A percentile compares a stretch with the other conserved stretches of the same genome.
These are phyloP conservation scores for Chrysochromulina parva DNA, from an alignment of 78 protist genomes.

Conservation along the genomic window DNA sequence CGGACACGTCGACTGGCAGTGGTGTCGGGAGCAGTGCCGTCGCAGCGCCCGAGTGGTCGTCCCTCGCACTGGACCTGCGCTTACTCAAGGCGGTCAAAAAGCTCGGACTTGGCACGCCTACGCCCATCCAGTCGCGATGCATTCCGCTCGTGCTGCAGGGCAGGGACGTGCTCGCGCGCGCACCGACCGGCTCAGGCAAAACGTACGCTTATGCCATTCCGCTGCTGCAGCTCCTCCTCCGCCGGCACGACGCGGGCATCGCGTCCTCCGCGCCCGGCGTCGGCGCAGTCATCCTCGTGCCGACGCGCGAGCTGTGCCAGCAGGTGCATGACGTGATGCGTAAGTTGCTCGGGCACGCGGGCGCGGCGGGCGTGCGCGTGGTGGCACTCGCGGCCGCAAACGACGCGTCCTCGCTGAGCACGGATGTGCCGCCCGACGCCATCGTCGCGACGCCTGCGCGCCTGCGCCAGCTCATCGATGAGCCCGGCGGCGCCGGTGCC, in stretches of 20 bases:
- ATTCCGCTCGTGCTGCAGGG: slow-evolving; percentile 62
- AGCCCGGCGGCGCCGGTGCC: no score
- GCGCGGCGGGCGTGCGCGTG: neutral
- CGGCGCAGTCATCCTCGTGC: slow-evolving; percentile 78
- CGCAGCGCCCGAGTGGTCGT: neutral
- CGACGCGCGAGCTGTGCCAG: slow-evolving; percentile 78
- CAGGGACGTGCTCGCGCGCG: slow-evolving; percentile 76
- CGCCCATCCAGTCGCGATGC: slow-evolving; percentile 12
- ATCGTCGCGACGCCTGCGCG: slow-evolving; percentile 28
- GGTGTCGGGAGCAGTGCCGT: no score
- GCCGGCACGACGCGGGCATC: neutral
- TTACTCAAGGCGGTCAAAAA: slow-evolving; percentile 12
- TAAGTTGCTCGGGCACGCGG: slow-evolving; percentile 41
- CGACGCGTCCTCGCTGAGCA: neutral
- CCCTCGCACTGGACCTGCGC: slow-evolving; percentile 24
- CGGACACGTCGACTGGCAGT: neutral
- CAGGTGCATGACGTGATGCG: slow-evolving; percentile 50
- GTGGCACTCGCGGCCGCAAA: neutral
- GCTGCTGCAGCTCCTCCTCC: slow-evolving; percentile 53
- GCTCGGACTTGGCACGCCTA: slow-evolving; percentile 30
- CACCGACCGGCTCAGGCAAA: slow-evolving; percentile 86
- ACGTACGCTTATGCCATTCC: slow-evolving; percentile 82
- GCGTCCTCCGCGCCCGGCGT: slow-evolving; percentile 22
- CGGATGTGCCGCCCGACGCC: neutral
- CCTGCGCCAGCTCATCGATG: neutral